Evolutionary conservation across 2,329 filamentous ascomycete genomes (phyloP).

Genomic region (Epichloe festucae): DNA sequence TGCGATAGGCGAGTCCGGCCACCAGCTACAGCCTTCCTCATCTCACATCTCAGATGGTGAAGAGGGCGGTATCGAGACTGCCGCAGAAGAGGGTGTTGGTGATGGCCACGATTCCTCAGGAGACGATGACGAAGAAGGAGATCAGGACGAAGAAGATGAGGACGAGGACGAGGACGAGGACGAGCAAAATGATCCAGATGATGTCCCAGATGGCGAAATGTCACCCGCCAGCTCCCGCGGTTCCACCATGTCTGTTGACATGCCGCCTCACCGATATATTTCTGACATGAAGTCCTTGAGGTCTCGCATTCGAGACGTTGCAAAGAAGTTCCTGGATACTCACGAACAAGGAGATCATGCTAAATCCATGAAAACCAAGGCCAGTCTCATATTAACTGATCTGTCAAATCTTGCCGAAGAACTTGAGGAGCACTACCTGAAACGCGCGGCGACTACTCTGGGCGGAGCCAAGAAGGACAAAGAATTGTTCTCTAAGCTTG

Average conservation of each 20-base stretch:
- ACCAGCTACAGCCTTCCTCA: neutral
- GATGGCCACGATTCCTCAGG: slow-evolving; percentile 26
- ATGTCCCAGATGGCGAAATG: slow-evolving; percentile 38
- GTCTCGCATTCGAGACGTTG: slow-evolving; percentile 58
- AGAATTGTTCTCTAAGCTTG: slow-evolving; percentile 60
- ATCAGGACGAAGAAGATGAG: slow-evolving; percentile 33
- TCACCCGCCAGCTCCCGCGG: slow-evolving; percentile 54
- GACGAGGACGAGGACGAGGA: slow-evolving; percentile 38
- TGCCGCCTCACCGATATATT: slow-evolving; percentile 34
- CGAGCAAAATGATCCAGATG: slow-evolving; percentile 39
- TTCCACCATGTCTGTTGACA: slow-evolving; percentile 52
- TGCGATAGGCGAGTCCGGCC: neutral
- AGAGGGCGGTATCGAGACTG: slow-evolving; percentile 11
- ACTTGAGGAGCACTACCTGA: slow-evolving; percentile 58
- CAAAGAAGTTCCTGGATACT: slow-evolving; percentile 69
- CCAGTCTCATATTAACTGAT: slow-evolving; percentile 58
- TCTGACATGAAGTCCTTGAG: slow-evolving; percentile 41
- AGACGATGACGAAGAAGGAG: slow-evolving; percentile 34
- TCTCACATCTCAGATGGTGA: slow-evolving; percentile 5
- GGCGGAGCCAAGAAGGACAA: slow-evolving; percentile 34
- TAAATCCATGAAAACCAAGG: slow-evolving; percentile 65
- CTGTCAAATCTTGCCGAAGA: slow-evolving; percentile 60
- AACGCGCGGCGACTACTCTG: slow-evolving; percentile 32
- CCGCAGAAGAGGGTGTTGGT: slow-evolving; percentile 26
- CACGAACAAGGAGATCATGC: slow-evolving; percentile 68